A percentile compares a stretch with the other conserved stretches of the same genome.
These are phyloP conservation scores for Magnaporthales sp. DNA, from an alignment of 2,329 filamentous ascomycete genomes.

Conservation along the genomic window DNA sequence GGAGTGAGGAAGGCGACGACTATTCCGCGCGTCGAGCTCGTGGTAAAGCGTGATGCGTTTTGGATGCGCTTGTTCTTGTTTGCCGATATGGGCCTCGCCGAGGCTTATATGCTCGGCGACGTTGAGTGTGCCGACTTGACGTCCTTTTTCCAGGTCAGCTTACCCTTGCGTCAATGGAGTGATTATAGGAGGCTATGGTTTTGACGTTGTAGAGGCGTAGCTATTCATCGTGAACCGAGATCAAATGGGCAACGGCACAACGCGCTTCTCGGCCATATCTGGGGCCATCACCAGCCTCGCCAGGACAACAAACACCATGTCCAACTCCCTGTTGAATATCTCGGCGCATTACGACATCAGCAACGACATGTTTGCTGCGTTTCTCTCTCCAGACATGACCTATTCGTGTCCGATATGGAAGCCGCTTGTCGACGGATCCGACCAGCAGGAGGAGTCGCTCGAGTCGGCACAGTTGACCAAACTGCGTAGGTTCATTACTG, in stretches of 20 bases:
- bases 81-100: constrained; percentile 65
- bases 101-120: constrained; percentile 66
- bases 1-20: constrained; percentile 27
- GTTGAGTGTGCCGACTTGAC: constrained; percentile 58
- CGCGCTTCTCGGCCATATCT: constrained; percentile 49
- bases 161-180: not conserved
- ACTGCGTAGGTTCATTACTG: constrained; percentile 55
- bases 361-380: constrained; percentile 68
- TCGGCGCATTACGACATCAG: constrained; percentile 68
- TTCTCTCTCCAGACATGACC: constrained; percentile 68
- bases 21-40: constrained; percentile 41
- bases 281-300: constrained; percentile 50
- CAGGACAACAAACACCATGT: constrained; percentile 46
- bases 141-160: constrained; percentile 54
- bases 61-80: constrained; percentile 63
- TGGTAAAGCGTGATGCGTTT: constrained; percentile 50
- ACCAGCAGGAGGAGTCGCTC: constrained; percentile 43
- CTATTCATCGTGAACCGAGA: constrained; percentile 64
- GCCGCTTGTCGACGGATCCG: constrained; percentile 25
- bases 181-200: not conserved
- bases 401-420: constrained; percentile 66
- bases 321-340: constrained; percentile 55
- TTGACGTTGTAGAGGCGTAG: constrained; percentile 22
- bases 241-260: constrained; percentile 55
- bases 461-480: constrained; percentile 62